These are phyloP conservation scores for Puya raimondii DNA, from an alignment of 176 grass and related monocot species.

Conservation along the genomic window DNA sequence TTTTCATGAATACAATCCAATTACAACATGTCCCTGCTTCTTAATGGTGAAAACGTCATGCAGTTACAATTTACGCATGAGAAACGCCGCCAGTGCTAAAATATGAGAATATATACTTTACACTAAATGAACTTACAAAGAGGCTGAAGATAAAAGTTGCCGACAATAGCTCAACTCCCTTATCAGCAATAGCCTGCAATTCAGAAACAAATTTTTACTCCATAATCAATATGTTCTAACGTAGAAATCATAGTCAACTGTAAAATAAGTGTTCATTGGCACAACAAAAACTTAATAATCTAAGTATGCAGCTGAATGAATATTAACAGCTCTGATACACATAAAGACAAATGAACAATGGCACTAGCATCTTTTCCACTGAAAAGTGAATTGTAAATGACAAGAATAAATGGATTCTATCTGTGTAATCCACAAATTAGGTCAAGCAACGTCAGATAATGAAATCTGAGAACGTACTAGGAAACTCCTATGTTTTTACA, in stretches of 20 bases:
- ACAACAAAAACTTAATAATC: background rate
- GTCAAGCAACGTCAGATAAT: background rate
- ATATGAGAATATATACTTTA: background rate
- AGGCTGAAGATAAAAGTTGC: constrained; percentile 72
- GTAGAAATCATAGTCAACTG: background rate
- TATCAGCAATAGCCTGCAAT: constrained; percentile 82
- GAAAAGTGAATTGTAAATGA: background rate
- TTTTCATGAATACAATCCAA: no score
- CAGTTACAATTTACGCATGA: no score
- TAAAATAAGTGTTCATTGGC: background rate
- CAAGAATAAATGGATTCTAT: background rate
- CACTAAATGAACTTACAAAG: constrained; percentile 37
- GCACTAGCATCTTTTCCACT: background rate
- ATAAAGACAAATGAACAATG: background rate
- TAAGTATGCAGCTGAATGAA: background rate
- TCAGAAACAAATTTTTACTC: constrained; percentile 4
- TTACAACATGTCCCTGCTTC: no score
- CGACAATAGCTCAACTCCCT: constrained; percentile 64
- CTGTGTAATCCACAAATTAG: background rate
- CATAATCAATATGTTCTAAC: constrained; percentile 3
- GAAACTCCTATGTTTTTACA: background rate
- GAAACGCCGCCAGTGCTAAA: no score
- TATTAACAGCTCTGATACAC: background rate
- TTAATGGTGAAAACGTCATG: no score
- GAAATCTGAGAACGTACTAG: background rate